Percentiles rank a stretch among this genome's conserved stretches.
Conservation (phyloP, 495 filamentous ascomycete genomes). For the Parathielavia hyrcaniae region DNA sequence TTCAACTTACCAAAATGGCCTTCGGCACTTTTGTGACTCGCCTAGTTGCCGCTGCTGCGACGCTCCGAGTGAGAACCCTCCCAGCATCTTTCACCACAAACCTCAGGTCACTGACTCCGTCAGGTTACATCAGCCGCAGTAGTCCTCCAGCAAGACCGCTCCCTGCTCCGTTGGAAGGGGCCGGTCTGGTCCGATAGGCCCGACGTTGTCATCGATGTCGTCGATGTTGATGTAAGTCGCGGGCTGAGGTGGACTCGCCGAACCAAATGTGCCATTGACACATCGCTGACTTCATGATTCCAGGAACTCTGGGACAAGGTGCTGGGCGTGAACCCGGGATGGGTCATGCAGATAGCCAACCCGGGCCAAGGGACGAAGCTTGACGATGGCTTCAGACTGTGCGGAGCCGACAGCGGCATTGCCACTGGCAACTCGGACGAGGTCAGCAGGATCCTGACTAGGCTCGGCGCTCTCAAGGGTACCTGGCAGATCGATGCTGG, state of each 20-base stretch:
- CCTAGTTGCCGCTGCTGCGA: background rate
- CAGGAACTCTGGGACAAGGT: slow-evolving; percentile 8
- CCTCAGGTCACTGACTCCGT: background rate
- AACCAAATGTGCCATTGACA: no score
- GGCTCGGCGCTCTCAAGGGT: background rate
- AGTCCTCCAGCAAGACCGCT: background rate
- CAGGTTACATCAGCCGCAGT: background rate
- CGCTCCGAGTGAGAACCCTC: background rate
- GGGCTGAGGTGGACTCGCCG: no score
- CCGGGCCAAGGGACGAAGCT: background rate
- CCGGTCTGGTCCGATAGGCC: background rate
- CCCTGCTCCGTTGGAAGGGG: background rate
- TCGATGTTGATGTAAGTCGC: background rate
- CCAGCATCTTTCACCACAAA: background rate
- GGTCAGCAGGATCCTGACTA: background rate
- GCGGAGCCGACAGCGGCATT: background rate
- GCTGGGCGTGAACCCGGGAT: background rate
- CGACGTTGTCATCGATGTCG: background rate
- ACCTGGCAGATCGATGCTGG: background rate
- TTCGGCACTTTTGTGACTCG: background rate
- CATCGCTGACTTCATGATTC: background rate
- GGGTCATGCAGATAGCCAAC: background rate
- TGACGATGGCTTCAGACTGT: background rate
- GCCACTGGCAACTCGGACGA: background rate
- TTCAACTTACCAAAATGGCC: background rate